Conservation (phyloP, 495 filamentous ascomycete genomes). For the Friedmanniomyces simplex region DNA sequence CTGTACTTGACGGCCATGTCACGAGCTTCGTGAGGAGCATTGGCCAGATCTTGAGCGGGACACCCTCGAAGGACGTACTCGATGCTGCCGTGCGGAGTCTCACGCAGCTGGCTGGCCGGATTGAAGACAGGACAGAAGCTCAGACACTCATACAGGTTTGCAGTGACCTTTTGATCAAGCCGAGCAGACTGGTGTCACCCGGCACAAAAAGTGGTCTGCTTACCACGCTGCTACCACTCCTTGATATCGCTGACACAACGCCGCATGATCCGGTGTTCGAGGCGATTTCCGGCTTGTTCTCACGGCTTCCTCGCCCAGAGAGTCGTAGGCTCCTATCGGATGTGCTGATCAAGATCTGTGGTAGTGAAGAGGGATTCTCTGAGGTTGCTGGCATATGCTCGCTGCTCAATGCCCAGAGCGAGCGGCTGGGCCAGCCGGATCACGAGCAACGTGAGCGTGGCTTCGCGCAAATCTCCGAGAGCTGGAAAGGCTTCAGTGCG, state of each 20-base stretch:
- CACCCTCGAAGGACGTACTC: conserved; percentile 57
- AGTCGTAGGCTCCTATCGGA: conserved; percentile 61
- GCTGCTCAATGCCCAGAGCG: conserved; percentile 67
- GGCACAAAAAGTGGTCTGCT: conserved; percentile 75
- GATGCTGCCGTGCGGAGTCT: conserved; percentile 68
- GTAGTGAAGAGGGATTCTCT: conserved; percentile 46
- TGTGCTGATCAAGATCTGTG: conserved; percentile 59
- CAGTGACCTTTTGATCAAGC: conserved; percentile 59
- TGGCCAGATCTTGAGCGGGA: conserved; percentile 41
- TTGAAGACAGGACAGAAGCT: conserved; percentile 61
- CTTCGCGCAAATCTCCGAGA: conserved; percentile 61
- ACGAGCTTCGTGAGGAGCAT: conserved; percentile 38
- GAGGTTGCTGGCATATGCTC: conserved; percentile 62
- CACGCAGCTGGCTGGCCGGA: conserved; percentile 59
- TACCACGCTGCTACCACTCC: conserved; percentile 42
- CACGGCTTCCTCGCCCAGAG: neutral
- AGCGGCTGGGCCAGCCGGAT: conserved; percentile 68
- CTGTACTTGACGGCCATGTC: neutral
- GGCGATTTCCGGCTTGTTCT: conserved; percentile 18
- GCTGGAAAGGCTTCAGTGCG: conserved; percentile 44
- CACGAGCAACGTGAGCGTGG: conserved; percentile 71
- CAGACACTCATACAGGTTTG: conserved; percentile 61
- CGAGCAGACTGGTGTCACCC: conserved; percentile 65
- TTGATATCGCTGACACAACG: neutral
- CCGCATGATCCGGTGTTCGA: conserved; percentile 12